A percentile compares a stretch with the other conserved stretches of the same genome.
These are phyloP conservation scores for Stagonosporopsis tanaceti DNA, from an alignment of 2,329 filamentous ascomycete species.

Conservation along the genomic window DNA sequence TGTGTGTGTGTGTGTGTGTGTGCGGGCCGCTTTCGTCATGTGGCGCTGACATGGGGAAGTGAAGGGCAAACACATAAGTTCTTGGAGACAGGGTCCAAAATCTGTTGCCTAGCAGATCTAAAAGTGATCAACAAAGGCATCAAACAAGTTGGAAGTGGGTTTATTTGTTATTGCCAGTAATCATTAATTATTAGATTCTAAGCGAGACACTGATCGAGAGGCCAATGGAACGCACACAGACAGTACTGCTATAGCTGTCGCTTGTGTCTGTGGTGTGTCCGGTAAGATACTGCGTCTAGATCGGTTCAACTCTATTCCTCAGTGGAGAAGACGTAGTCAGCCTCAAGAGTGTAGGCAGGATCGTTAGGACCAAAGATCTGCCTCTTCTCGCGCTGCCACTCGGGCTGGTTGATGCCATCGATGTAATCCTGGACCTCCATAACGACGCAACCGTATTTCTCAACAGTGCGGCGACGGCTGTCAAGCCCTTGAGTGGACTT, in stretches of 20 bases:
- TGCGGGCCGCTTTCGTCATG: background rate
- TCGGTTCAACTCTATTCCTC: conserved; percentile 14
- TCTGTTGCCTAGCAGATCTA: too few species aligned
- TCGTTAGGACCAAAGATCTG: conserved; percentile 59
- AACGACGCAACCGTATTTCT: conserved; percentile 84
- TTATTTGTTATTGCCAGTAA: background rate
- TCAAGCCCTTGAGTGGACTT: conserved; percentile 75
- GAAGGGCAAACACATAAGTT: background rate
- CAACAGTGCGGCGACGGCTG: conserved; percentile 68
- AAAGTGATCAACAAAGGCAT: background rate
- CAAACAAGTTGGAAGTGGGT: background rate
- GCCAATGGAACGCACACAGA: background rate
- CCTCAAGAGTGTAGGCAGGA: conserved; percentile 55
- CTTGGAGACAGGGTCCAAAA: background rate
- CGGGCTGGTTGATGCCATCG: conserved; percentile 89
- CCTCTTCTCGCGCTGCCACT: conserved; percentile 74
- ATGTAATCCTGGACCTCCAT: conserved; percentile 95
- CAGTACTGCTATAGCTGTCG: background rate
- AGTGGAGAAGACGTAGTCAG: conserved; percentile 55
- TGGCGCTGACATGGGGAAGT: conserved; percentile 8
- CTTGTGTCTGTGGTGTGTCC: background rate
- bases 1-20: conserved; percentile 2
- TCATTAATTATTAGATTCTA: conserved; percentile 17
- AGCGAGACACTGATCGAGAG: background rate
- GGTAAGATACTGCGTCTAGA: background rate